phyloP scores from a whole-genome alignment of 2,329 filamentous ascomycete species.

The Fusarium acutatum region DNA sequence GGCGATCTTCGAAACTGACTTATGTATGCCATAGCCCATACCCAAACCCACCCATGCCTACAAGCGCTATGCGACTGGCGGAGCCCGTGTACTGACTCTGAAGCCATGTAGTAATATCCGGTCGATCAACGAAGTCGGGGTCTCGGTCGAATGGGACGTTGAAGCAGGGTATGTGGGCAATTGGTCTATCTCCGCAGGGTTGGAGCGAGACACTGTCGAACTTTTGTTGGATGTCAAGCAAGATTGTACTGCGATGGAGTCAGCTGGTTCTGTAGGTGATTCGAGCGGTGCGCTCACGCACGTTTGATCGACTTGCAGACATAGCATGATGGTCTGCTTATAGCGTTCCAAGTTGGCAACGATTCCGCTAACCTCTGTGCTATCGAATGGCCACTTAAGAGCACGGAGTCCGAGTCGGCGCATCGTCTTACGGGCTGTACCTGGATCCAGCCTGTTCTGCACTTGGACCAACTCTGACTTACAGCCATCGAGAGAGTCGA shows the following conservation, averaged over 20 bases:
- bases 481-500: neutral
- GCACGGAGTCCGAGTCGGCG: neutral
- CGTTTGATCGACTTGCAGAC: neutral
- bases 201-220: neutral
- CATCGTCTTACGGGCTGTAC: neutral
- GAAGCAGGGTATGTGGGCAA: neutral
- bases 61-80: conserved; percentile 40
- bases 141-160: conserved; percentile 44
- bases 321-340: neutral
- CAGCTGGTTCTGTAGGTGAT: neutral
- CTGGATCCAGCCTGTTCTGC: neutral
- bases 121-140: conserved; percentile 43
- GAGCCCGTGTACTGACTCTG: conserved; percentile 25
- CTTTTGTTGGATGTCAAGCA: neutral
- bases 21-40: neutral
- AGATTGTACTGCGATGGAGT: neutral
- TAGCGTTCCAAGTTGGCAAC: neutral
- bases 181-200: neutral
- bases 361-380: neutral
- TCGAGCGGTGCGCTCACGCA: neutral
- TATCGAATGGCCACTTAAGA: neutral
- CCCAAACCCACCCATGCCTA: conserved; percentile 48
- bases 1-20: neutral
- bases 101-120: conserved; percentile 39
- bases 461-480: neutral